Evolutionary conservation across 2,329 filamentous ascomycete species (phyloP), one percentile per base, ranked within the genome.

Genomic region (Stachybotrys chlorohalonatus): DNA sequence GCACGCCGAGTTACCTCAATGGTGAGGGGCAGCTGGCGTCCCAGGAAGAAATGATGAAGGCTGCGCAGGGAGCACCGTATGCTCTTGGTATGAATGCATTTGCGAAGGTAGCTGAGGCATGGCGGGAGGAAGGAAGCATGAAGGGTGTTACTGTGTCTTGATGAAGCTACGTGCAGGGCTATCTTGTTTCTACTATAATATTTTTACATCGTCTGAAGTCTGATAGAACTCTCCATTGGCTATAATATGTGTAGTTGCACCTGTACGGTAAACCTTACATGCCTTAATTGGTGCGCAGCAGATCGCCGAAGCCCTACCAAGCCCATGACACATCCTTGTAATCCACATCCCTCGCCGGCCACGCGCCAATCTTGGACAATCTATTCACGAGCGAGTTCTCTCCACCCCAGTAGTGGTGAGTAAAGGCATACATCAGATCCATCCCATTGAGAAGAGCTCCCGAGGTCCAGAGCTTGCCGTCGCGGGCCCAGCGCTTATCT

Each of bases 381-480:
- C 53, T 47, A 3, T 60, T 56, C 11, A 66, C 56, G 7, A 69
- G 36, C 8, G 56, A 39, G 1, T 53, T 54, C 1, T 58, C 50
- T 1, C 54, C 60, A 5, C 64, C 66, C 69, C 70, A 71, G 7
- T 57, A 62, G 47, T 66, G 53, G 13, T 55, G 56, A 3, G 56
- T 57, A 47, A 71, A 72, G 3, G 62, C 64, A 4, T 56, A 51
- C 62, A 70, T 68, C 60, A 72, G 58, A 47, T 72, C 70, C 1
- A 60, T 55, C 0, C 70, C 70, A 42, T 72, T 71, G 49, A 71
- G 58, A 16, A 71, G 56, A 3, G 68, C 55, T 6, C 69, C 65
- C 49, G 63, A 67, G 1, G 67, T 70, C 70, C 70, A 71, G 30
- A 72, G 39, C 61, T 71, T 72, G 0, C 67, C 70, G 39, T 71